Evolutionary conservation across 2,329 filamentous ascomycete species (phyloP).

Genomic region (Arachnomyces sp.): DNA sequence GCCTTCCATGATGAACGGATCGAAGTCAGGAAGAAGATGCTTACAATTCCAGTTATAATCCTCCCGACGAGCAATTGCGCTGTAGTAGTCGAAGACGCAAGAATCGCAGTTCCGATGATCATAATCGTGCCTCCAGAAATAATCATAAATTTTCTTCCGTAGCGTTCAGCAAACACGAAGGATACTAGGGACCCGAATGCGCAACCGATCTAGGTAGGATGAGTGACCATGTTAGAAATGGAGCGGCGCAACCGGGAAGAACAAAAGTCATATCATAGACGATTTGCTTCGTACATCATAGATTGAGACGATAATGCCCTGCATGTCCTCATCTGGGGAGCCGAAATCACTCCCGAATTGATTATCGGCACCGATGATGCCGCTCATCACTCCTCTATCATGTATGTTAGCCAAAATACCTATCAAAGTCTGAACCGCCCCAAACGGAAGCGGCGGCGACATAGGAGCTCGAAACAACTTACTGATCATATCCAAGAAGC

Average conservation of each 20-base stretch:
- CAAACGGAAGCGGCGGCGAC: not conserved
- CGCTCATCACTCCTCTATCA: constrained; percentile 37
- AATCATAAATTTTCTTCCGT: too few species aligned
- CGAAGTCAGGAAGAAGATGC: too few species aligned
- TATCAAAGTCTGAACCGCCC: not conserved
- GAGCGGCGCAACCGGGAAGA: constrained; percentile 23
- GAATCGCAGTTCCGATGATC: too few species aligned
- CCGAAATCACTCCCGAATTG: constrained; percentile 33
- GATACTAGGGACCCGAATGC: too few species aligned
- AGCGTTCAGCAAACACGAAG: too few species aligned
- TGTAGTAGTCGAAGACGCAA: too few species aligned
- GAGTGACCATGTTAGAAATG: too few species aligned
- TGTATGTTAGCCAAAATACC: not conserved
- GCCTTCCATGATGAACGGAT: too few species aligned
- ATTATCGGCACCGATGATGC: constrained; percentile 40
- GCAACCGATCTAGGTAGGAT: too few species aligned
- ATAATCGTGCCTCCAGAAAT: too few species aligned
- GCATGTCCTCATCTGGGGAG: constrained; percentile 29
- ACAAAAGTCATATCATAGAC: constrained; percentile 3
- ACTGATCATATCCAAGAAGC: constrained; percentile 22
- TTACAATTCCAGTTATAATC: too few species aligned
- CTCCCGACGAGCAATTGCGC: too few species aligned
- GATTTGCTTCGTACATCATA: constrained; percentile 9
- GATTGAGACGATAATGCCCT: constrained; percentile 25
- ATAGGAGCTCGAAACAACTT: constrained; percentile 9